Percentiles rank a stretch among this genome's conserved stretches.
These are phyloP conservation scores for Fusarium coffeatum DNA, from an alignment of 2,329 filamentous ascomycete genomes.

Conservation along the genomic window DNA sequence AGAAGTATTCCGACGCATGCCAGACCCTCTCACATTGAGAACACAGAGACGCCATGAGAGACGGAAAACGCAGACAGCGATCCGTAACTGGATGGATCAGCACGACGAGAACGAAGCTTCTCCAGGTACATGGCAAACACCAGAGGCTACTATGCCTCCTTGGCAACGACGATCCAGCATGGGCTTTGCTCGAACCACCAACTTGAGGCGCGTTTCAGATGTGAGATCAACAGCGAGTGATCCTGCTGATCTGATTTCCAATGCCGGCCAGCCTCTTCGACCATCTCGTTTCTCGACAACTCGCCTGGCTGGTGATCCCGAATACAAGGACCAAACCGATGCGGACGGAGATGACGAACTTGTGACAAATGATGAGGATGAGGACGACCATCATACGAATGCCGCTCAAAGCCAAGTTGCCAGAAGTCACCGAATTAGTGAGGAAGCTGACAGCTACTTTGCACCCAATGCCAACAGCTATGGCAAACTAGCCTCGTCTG, in stretches of 20 bases:
- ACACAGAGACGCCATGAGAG: conserved; percentile 72
- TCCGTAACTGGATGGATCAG: conserved; percentile 90
- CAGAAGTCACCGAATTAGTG: conserved; percentile 46
- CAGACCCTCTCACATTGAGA: conserved; percentile 70
- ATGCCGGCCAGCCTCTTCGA: conserved; percentile 54
- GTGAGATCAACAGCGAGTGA: conserved; percentile 71
- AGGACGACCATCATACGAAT: conserved; percentile 65
- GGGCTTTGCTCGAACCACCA: conserved; percentile 60
- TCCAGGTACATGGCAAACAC: conserved; percentile 61
- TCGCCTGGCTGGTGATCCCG: conserved; percentile 52
- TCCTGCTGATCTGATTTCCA: conserved; percentile 71
- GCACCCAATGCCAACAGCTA: conserved; percentile 61
- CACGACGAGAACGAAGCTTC: conserved; percentile 64
- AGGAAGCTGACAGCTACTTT: conserved; percentile 63
- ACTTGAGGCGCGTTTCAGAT: conserved; percentile 65
- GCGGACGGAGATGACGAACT: conserved; percentile 91
- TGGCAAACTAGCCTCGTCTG: conserved; percentile 52
- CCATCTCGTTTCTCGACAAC: conserved; percentile 51
- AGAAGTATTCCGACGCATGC: conserved; percentile 85
- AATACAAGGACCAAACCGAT: conserved; percentile 75
- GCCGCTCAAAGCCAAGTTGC: conserved; percentile 50
- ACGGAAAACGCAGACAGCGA: conserved; percentile 81
- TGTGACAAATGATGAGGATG: conserved; percentile 81
- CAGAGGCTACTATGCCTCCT: conserved; percentile 59
- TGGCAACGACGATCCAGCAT: conserved; percentile 67